phyloP scores from a whole-genome alignment of 2,329 filamentous ascomycete species.

The Fusarium stilboides region DNA sequence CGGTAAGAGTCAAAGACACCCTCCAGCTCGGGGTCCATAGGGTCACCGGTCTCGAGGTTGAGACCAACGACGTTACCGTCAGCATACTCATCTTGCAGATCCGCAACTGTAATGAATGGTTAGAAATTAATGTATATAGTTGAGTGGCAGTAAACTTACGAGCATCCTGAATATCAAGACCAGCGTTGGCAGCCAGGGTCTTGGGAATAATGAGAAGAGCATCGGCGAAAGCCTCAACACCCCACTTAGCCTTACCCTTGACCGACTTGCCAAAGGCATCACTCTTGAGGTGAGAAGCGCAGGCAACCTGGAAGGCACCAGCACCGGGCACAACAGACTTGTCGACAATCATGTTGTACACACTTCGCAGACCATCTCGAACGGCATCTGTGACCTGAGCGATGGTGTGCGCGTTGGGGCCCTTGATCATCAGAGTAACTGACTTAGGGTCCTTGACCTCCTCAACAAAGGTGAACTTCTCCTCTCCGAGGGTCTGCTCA shows the following conservation, averaged over 20 bases:
- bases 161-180: conserved; percentile 96
- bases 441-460: conserved; percentile 99
- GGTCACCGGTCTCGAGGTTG: conserved; percentile 87
- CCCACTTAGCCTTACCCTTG: conserved; percentile 98
- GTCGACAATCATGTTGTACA: conserved; percentile 99
- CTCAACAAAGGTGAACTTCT: conserved; percentile 99
- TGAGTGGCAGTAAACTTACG: conserved; percentile 69
- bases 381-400: conserved; percentile 97
- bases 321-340: conserved; percentile 94
- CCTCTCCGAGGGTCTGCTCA: conserved; percentile 96
- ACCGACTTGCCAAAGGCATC: conserved; percentile 90
- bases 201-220: conserved; percentile 96
- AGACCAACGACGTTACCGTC: conserved; percentile 91
- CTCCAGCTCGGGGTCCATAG: conserved; percentile 94
- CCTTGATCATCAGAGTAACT: conserved; percentile 97
- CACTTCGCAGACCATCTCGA: conserved; percentile 92
- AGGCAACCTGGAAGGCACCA: conserved; percentile 96
- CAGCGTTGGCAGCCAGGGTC: conserved; percentile 95
- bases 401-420: conserved; percentile 96
- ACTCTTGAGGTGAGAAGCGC: conserved; percentile 87
- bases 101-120: conserved; percentile 73
- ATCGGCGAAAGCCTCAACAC: conserved; percentile 94
- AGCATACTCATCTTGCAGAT: conserved; percentile 85
- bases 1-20: conserved; percentile 98
- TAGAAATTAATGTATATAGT: conserved; percentile 27